phyloP scores from a whole-genome alignment of 2,329 filamentous ascomycete genomes.

The Monosporascus ibericus region DNA sequence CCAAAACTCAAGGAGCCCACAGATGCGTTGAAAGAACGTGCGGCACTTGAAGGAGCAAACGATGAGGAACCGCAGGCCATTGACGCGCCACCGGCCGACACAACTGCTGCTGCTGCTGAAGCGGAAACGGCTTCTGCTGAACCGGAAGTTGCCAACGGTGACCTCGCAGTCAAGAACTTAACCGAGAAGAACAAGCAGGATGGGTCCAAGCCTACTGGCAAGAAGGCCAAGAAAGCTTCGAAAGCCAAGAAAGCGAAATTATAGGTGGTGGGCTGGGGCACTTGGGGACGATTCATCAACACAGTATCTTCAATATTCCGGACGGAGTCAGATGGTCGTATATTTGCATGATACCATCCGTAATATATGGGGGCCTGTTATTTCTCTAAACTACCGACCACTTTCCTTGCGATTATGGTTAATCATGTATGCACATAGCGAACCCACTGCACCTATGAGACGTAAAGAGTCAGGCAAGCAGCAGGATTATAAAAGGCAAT shows the following conservation, averaged over 20 bases:
- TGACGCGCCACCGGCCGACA: slow-evolving; percentile 29
- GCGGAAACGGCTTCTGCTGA: slow-evolving; percentile 22
- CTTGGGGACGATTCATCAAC: neutral
- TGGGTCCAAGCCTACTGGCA: slow-evolving; percentile 12
- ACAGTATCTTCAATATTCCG: neutral
- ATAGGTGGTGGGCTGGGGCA: slow-evolving; percentile 19
- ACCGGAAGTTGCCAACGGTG: slow-evolving; percentile 13
- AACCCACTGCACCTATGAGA: slow-evolving; percentile 48
- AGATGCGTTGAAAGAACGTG: slow-evolving; percentile 30
- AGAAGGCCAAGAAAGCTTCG: slow-evolving; percentile 28
- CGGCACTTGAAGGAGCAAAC: slow-evolving; percentile 30
- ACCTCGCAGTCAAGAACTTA: slow-evolving; percentile 19
- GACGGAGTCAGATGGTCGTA: neutral
- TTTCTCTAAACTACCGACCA: neutral
- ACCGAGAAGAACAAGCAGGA: slow-evolving; percentile 27
- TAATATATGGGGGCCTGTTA: neutral
- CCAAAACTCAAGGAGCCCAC: slow-evolving; percentile 60
- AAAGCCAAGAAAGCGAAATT: slow-evolving; percentile 34
- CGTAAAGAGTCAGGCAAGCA: slow-evolving; percentile 33
- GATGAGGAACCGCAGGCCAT: slow-evolving; percentile 32
- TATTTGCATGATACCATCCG: neutral
- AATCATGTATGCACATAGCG: slow-evolving; percentile 55
- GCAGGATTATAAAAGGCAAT: slow-evolving; percentile 56
- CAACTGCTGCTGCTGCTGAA: slow-evolving; percentile 18
- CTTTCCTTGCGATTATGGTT: neutral